Evolutionary conservation across 1,139 yeast genomes (phyloP), one percentile per base, ranked within the genome.

Genomic region (Komagataea norvegica): DNA sequence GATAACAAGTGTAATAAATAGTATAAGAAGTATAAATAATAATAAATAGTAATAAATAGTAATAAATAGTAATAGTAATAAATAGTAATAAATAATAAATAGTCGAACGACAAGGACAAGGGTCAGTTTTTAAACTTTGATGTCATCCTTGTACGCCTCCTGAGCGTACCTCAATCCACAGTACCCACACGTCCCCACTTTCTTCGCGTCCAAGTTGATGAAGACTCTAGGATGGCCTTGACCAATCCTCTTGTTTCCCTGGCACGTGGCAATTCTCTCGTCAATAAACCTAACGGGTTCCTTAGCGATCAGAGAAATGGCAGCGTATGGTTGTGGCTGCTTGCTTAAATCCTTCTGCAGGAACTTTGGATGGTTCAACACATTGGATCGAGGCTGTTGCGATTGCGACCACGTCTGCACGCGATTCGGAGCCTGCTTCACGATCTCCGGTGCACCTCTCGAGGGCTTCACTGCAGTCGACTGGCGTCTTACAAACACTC

Each of bases 171-270:
- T 72, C 54, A 76, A 68, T 6, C 85, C 85, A 64, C 95, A 86
- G 68, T 86, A 86, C 10, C 85, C 84, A 63, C 95, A 85, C 22
- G 84, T 70, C 43, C 75, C 74, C 22, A 85, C 70, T 25, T 43
- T 44, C 36, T 46, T 45, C 57, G 77, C 79, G 58, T 85, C 95
- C 56, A 85, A 72, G 62, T 83, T 84, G 61, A 86, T 85, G 60
- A 66, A 86, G 26, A 86, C 77, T 62, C 81, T 83, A 35, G 95
- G 95, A 59, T 86, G 95, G 17, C 95, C 95, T 53, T 77, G 84
- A 54, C 77, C 79, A 25, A 75, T 74, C 17, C 86, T 87, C 54
- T 70, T 77, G 52, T 86, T 85, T 28, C 95, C 95, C 55, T 83
- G 87, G 58, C 95, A 86, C 16, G 82, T 93, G 3, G 95, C 95